Conservation (phyloP, 1,139 yeast genomes). For the Arxiozyma telluris region DNA sequence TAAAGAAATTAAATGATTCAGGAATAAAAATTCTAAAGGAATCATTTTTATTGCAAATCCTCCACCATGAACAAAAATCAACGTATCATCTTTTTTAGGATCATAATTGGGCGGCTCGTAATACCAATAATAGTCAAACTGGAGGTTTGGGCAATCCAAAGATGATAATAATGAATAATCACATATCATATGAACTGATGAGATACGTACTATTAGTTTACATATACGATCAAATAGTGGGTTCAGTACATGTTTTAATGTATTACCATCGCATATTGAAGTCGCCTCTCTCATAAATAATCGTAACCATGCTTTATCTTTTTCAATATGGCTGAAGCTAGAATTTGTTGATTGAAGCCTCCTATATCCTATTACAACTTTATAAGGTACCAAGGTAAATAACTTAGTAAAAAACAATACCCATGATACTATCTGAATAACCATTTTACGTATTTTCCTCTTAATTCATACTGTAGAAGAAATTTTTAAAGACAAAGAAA, state of each 20-base stretch:
- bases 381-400: not conserved
- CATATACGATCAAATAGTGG: conserved; percentile 11
- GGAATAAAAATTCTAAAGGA: conserved; percentile 11
- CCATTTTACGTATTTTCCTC: too few relatives aligned
- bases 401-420: not conserved
- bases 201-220: not conserved
- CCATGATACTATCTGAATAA: not conserved
- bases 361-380: not conserved
- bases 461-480: too few relatives aligned
- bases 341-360: not conserved
- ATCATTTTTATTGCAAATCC: conserved; percentile 16
- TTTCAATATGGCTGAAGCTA: not conserved
- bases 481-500: not conserved
- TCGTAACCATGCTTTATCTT: conserved; percentile 2
- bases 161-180: not conserved
- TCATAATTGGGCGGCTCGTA: conserved; percentile 10
- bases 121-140: conserved; percentile 7
- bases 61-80: conserved; percentile 21
- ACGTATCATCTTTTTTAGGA: conserved; percentile 11
- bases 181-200: not conserved
- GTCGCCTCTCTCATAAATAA: conserved; percentile 16
- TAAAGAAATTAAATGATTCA: conserved; percentile 9
- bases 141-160: not conserved
- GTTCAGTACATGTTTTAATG: conserved; percentile 12
- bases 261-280: conserved; percentile 7